Conservation (phyloP, 108 stramenopile genomes). For the Seminavis robusta region DNA sequence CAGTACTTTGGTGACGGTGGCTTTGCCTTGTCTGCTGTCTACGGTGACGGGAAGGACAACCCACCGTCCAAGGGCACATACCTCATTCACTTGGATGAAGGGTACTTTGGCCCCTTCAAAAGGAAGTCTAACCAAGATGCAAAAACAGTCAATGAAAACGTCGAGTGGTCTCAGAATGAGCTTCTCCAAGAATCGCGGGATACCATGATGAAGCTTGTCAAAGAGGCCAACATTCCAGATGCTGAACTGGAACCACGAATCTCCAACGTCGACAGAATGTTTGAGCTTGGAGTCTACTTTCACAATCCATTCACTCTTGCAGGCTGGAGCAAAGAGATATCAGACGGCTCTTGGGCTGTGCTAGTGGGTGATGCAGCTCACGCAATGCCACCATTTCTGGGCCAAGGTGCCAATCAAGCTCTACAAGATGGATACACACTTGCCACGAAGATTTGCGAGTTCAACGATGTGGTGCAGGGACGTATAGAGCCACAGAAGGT, state of each 20-base stretch:
- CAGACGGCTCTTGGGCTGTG: slow-evolving; percentile 20
- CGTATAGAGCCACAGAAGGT: neutral
- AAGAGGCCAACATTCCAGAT: slow-evolving; percentile 37
- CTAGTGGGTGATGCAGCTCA: slow-evolving; percentile 92
- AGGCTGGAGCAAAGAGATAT: slow-evolving; percentile 62
- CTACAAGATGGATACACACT: slow-evolving; percentile 83
- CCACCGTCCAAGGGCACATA: slow-evolving; percentile 51
- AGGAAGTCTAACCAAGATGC: slow-evolving; percentile 19
- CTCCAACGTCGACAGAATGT: slow-evolving; percentile 50
- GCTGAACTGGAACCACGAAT: slow-evolving; percentile 31
- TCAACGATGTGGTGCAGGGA: slow-evolving; percentile 29
- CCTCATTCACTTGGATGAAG: slow-evolving; percentile 55
- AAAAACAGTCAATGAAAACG: slow-evolving; percentile 48
- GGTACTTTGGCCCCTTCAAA: slow-evolving; percentile 72
- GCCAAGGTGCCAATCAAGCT: slow-evolving; percentile 97
- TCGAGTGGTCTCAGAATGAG: slow-evolving; percentile 65
- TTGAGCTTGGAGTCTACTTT: slow-evolving; percentile 80
- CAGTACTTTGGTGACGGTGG: slow-evolving; percentile 78
- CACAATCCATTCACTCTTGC: slow-evolving; percentile 72
- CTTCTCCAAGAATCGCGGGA: slow-evolving; percentile 23
- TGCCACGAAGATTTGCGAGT: slow-evolving; percentile 48
- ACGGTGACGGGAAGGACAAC: slow-evolving; percentile 54
- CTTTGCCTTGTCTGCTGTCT: slow-evolving; percentile 60
- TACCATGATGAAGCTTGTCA: slow-evolving; percentile 27
- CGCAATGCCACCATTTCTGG: slow-evolving; percentile 95